phyloP scores from a whole-genome alignment of 2,329 filamentous ascomycete genomes.

The Cladosporium phlei region DNA sequence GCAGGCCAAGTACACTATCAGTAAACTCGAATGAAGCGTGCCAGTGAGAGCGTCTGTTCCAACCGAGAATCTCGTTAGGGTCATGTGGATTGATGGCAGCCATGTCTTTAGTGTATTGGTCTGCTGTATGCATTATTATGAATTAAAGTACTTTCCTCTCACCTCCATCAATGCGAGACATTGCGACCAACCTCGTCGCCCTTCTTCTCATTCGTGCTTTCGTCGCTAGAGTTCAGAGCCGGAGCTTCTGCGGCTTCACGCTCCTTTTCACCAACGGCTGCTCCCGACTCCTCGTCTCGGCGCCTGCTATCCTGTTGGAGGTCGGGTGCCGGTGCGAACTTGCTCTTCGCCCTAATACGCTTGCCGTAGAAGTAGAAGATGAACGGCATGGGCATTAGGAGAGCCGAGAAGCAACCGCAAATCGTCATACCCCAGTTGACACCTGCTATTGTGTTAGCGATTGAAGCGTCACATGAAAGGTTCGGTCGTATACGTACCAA shows the following conservation, averaged over 20 bases:
- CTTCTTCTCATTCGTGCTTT: slow-evolving; percentile 9
- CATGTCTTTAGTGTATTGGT: too few species aligned
- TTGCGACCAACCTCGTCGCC: not conserved
- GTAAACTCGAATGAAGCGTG: too few species aligned
- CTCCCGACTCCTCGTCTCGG: slow-evolving; percentile 29
- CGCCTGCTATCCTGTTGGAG: slow-evolving; percentile 33
- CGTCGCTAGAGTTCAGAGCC: slow-evolving; percentile 5
- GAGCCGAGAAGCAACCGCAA: slow-evolving; percentile 40
- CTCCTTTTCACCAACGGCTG: not conserved
- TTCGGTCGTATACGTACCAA: too few species aligned
- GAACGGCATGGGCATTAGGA: slow-evolving; percentile 42
- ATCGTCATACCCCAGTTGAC: slow-evolving; percentile 45
- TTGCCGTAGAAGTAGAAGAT: slow-evolving; percentile 41
- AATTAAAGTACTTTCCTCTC: too few species aligned
- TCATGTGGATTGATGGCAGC: too few species aligned
- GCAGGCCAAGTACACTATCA: too few species aligned
- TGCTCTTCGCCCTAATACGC: slow-evolving; percentile 38
- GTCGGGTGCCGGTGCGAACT: slow-evolving; percentile 39
- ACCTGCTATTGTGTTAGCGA: slow-evolving; percentile 19
- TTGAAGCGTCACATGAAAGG: slow-evolving; percentile 15
- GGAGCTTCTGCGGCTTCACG: slow-evolving; percentile 1
- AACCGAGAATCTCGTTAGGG: too few species aligned
- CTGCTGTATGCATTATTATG: too few species aligned
- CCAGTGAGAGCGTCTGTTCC: too few species aligned
- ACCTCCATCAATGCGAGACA: not conserved